Percentiles rank a stretch among this genome's conserved stretches.
phyloP scores from a whole-genome alignment of 371 early-diverging fungal genomes.

The Mortierella sp. region DNA sequence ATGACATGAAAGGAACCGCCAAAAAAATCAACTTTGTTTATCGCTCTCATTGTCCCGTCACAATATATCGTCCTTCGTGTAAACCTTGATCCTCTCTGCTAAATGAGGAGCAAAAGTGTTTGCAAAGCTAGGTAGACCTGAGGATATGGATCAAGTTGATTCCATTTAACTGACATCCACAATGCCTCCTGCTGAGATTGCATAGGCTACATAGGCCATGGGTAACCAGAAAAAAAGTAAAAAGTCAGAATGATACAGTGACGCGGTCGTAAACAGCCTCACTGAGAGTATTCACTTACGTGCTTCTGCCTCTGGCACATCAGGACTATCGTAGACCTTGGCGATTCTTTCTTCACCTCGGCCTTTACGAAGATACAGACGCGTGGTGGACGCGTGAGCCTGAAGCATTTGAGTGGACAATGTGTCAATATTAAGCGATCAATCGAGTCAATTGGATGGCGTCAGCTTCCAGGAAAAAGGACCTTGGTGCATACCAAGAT shows the following conservation, averaged over 20 bases:
- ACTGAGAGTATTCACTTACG: constrained; percentile 16
- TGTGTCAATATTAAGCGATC: neutral
- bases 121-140: no score
- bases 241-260: neutral
- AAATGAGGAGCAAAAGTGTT: no score
- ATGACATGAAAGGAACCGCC: no score
- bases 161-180: constrained; percentile 29
- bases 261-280: neutral
- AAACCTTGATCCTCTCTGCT: no score
- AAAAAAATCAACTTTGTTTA: no score
- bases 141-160: no score
- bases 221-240: neutral
- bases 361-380: constrained; percentile 86
- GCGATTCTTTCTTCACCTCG: constrained; percentile 87
- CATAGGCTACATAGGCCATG: constrained; percentile 6
- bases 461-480: neutral
- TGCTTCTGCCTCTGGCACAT: constrained; percentile 87
- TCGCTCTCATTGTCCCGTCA: no score
- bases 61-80: no score
- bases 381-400: constrained; percentile 65
- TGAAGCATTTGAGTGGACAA: neutral
- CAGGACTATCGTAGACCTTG: constrained; percentile 92
- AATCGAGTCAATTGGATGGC: no score
- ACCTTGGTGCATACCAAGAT: constrained; percentile 58
- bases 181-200: constrained; percentile 21